These are phyloP conservation scores for Fusarium robinianum DNA, from an alignment of 2,329 filamentous ascomycete genomes.

Conservation along the genomic window DNA sequence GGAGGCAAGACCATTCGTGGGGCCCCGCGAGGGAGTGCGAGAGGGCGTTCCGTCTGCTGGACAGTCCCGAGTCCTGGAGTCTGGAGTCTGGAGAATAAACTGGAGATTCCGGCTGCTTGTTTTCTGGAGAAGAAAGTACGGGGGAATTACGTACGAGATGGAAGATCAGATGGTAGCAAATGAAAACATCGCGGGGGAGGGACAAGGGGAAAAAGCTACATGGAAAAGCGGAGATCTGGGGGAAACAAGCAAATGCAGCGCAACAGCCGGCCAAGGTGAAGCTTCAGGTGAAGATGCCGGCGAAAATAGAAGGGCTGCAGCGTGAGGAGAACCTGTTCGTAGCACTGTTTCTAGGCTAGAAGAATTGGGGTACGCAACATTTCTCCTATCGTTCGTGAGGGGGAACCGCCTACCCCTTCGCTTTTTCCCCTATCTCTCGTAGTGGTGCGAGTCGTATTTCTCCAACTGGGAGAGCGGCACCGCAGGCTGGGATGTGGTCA, in stretches of 20 bases:
- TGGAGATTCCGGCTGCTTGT: constrained; percentile 25
- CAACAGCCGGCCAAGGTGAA: constrained; percentile 11
- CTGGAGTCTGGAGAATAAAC: constrained; percentile 18
- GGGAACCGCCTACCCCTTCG: constrained; percentile 1
- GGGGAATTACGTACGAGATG: no score
- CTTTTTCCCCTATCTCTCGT: constrained; percentile 23
- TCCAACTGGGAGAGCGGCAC: constrained; percentile 24
- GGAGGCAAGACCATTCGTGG: constrained; percentile 24
- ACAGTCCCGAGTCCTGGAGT: constrained; percentile 7
- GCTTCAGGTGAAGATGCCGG: constrained; percentile 15
- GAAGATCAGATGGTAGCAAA: no score
- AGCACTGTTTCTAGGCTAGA: no score
- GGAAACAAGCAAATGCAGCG: constrained; percentile 2
- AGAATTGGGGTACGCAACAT: constrained; percentile 16
- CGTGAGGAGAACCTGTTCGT: no score
- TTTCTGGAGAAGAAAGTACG: constrained; percentile 31
- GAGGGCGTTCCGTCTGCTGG: no score
- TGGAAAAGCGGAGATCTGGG: constrained; percentile 15
- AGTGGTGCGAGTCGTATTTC: constrained; percentile 11
- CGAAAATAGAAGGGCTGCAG: constrained; percentile 5
- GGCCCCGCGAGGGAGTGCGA: constrained; percentile 34
- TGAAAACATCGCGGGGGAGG: no score
- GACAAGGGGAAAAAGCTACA: constrained; percentile 20
- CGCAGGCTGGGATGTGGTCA: constrained; percentile 10
- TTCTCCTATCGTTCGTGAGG: constrained; percentile 4